phyloP scores from a whole-genome alignment of 2,329 filamentous ascomycete genomes.

The Nothophoma quercina region DNA sequence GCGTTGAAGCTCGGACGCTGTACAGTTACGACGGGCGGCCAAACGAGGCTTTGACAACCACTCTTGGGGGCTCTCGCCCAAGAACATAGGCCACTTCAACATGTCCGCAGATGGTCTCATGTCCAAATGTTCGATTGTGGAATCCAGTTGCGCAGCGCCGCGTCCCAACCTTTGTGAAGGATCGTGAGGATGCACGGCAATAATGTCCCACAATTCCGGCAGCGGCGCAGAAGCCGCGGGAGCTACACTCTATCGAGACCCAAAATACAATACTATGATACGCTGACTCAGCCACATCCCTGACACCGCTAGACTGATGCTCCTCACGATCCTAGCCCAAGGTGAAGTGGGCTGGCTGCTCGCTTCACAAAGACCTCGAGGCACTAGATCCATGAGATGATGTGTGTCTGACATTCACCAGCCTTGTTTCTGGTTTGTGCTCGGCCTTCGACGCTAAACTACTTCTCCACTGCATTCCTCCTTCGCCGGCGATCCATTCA shows the following conservation, averaged over 20 bases:
- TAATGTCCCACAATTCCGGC: not conserved
- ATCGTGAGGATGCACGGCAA: too few species aligned
- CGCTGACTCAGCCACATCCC: slow-evolving; percentile 2
- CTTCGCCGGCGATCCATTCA: slow-evolving; percentile 19
- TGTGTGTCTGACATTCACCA: slow-evolving; percentile 19
- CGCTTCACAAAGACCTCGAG: slow-evolving; percentile 10
- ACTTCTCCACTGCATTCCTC: slow-evolving; percentile 21
- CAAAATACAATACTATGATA: slow-evolving; percentile 13
- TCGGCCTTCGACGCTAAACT: slow-evolving; percentile 11
- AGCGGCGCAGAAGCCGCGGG: not conserved
- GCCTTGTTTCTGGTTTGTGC: slow-evolving; percentile 18
- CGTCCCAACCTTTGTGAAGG: too few species aligned
- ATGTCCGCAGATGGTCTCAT: too few species aligned
- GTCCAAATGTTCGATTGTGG: too few species aligned
- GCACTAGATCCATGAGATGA: slow-evolving; percentile 14
- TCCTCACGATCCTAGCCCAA: not conserved
- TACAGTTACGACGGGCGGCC: too few species aligned
- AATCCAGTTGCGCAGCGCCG: too few species aligned
- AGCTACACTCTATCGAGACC: too few species aligned
- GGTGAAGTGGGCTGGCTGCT: slow-evolving; percentile 8
- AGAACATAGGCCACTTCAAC: too few species aligned
- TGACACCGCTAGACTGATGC: not conserved
- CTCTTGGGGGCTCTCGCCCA: too few species aligned
- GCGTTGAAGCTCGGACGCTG: not conserved
- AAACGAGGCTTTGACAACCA: too few species aligned